Percentiles rank a stretch among this genome's conserved stretches.
Evolutionary conservation across 2,329 filamentous ascomycete species (phyloP).

Genomic region (Arthrobotrys sinensis): DNA sequence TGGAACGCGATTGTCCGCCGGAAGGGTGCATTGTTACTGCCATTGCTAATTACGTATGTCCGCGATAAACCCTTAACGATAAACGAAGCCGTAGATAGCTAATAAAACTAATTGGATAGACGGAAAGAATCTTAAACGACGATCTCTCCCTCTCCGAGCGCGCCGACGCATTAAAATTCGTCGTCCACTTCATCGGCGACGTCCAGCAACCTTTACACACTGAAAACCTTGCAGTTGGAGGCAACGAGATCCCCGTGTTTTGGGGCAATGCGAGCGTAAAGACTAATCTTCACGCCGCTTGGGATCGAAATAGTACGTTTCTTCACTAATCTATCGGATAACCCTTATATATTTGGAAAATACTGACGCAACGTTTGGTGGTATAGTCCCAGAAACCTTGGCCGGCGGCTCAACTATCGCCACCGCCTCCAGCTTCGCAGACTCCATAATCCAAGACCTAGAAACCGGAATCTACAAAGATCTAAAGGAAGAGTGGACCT

Average conservation of each 20-base stretch:
- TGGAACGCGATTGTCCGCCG: slow-evolving; percentile 75
- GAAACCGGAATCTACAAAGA: slow-evolving; percentile 72
- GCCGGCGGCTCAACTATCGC: slow-evolving; percentile 41
- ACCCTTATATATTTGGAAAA: slow-evolving; percentile 67
- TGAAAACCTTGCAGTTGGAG: slow-evolving; percentile 76
- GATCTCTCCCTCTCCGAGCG: slow-evolving; percentile 47
- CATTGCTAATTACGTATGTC: slow-evolving; percentile 71
- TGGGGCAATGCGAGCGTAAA: slow-evolving; percentile 71
- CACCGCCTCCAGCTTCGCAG: slow-evolving; percentile 70
- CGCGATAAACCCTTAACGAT: slow-evolving; percentile 66
- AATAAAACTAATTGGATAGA: slow-evolving; percentile 67
- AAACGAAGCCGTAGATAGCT: slow-evolving; percentile 71
- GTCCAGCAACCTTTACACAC: slow-evolving; percentile 79
- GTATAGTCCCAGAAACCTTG: slow-evolving; percentile 60
- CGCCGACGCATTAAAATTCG: slow-evolving; percentile 61
- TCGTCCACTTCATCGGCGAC: slow-evolving; percentile 75
- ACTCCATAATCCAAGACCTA: slow-evolving; percentile 73
- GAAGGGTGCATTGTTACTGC: slow-evolving; percentile 76
- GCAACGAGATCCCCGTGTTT: slow-evolving; percentile 77
- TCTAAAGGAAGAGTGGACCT: slow-evolving; percentile 73
- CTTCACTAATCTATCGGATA: slow-evolving; percentile 73
- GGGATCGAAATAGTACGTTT: slow-evolving; percentile 74
- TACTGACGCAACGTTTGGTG: slow-evolving; percentile 68
- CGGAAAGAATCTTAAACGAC: slow-evolving; percentile 38
- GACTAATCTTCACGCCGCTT: slow-evolving; percentile 80